Conservation (phyloP, 225 moss, liverwort and hornwort genomes). For the Marchantia paleacea region DNA sequence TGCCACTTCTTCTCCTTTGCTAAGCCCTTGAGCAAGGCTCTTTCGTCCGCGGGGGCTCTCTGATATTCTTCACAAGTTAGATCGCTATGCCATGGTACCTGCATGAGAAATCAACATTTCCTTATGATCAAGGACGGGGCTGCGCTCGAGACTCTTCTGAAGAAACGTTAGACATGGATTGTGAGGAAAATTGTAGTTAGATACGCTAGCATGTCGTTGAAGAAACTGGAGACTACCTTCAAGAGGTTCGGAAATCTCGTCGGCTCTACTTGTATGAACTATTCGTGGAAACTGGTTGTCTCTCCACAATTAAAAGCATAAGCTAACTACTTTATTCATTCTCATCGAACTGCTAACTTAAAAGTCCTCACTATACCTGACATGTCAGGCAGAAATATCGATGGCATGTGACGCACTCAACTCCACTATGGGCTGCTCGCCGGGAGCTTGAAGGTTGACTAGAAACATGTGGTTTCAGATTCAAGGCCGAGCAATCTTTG, state of each 20-base stretch:
- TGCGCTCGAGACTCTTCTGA: not conserved
- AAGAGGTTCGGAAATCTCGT: not conserved
- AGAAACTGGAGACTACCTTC: not conserved
- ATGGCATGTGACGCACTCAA: conserved; percentile 30
- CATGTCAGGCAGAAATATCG: conserved; percentile 36
- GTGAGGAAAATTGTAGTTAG: not conserved
- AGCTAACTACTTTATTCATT: not conserved
- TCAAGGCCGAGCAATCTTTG: conserved; percentile 27
- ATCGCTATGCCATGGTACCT: conserved; percentile 45
- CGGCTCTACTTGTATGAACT: not conserved
- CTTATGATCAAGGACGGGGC: not conserved
- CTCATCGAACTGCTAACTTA: not conserved
- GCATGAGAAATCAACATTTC: not conserved
- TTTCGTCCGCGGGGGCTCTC: conserved; percentile 15
- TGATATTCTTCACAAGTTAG: conserved; percentile 35
- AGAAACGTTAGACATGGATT: not conserved
- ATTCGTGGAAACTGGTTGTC: not conserved
- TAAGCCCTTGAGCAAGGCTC: conserved; percentile 1
- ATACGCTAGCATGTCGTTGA: not conserved
- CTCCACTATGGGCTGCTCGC: conserved; percentile 20
- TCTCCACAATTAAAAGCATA: not conserved
- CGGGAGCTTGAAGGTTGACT: conserved; percentile 15
- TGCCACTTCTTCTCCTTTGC: conserved; percentile 34
- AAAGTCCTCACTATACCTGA: conserved; percentile 15
- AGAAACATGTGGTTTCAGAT: conserved; percentile 21